A percentile compares a stretch with the other conserved stretches of the same genome.
Conservation (phyloP, 345 rosid species). For the Citrus trifoliata region DNA sequence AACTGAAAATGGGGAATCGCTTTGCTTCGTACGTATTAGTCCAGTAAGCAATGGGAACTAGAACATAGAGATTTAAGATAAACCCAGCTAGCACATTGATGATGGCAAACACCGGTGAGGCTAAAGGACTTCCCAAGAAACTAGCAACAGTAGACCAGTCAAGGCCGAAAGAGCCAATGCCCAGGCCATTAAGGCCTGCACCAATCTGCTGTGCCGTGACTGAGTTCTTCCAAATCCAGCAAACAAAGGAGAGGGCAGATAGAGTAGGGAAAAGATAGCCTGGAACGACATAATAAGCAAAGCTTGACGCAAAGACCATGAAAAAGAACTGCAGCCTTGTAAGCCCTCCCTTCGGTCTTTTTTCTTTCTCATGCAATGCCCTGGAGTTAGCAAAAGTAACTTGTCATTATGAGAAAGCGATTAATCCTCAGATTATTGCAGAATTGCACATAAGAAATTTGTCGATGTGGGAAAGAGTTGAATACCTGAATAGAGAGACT, state of each 20-base stretch:
- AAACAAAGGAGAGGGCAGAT: constrained; percentile 25
- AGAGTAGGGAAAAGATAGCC: constrained; percentile 33
- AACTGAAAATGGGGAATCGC: constrained; percentile 54
- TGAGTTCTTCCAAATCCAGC: constrained; percentile 33
- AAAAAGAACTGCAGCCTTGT: constrained; percentile 43
- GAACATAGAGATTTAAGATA: constrained; percentile 46
- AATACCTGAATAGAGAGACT: constrained; percentile 45
- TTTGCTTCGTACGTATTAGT: constrained; percentile 42
- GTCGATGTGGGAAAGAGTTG: background rate
- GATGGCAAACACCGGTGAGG: constrained; percentile 34
- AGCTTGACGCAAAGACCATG: constrained; percentile 29
- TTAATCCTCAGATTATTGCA: background rate
- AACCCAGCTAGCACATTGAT: constrained; percentile 49
- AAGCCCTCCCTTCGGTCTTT: constrained; percentile 27
- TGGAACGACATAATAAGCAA: constrained; percentile 38
- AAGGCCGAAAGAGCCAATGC: constrained; percentile 43
- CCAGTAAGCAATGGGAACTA: constrained; percentile 59
- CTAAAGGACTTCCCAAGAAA: constrained; percentile 43
- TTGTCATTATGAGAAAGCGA: constrained; percentile 11
- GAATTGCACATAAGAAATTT: background rate
- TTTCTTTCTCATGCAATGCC: constrained; percentile 51
- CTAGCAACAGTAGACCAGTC: constrained; percentile 42
- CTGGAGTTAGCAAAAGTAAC: constrained; percentile 26
- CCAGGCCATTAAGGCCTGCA: constrained; percentile 37
- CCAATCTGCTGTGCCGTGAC: constrained; percentile 37